phyloP scores from a whole-genome alignment of 2,329 filamentous ascomycete species.

The Alternaria sp. region DNA sequence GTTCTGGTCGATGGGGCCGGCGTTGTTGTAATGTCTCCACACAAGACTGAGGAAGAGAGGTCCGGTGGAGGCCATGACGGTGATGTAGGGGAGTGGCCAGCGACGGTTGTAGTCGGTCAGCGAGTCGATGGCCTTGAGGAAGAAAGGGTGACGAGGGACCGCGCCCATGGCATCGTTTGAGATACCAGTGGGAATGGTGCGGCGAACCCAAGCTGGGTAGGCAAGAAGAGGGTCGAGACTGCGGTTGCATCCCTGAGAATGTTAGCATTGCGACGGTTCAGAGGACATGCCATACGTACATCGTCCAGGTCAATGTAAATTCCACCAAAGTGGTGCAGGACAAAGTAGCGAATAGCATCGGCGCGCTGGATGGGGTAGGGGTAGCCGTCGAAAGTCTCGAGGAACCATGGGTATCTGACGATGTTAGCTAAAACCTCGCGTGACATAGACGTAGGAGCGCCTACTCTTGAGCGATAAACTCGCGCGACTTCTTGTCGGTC shows the following conservation, averaged over 20 bases:
- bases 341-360: constrained; percentile 80
- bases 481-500: constrained; percentile 72
- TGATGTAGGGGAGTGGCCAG: constrained; percentile 75
- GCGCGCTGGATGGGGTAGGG: constrained; percentile 77
- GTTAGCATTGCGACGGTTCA: constrained; percentile 5
- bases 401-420: constrained; percentile 72
- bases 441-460: constrained; percentile 5
- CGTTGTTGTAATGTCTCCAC: constrained; percentile 74
- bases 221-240: constrained; percentile 70
- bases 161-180: constrained; percentile 82
- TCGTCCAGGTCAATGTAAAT: constrained; percentile 83
- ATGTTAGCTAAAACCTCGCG: constrained; percentile 14
- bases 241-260: constrained; percentile 67
- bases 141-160: constrained; percentile 75
- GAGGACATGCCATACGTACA: constrained; percentile 46
- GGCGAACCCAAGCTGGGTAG: constrained; percentile 73
- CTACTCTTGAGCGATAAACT: constrained; percentile 71
- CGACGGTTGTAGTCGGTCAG: constrained; percentile 71
- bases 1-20: constrained; percentile 55
- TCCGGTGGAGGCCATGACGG: constrained; percentile 80
- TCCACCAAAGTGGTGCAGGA: constrained; percentile 77
- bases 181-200: constrained; percentile 77
- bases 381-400: constrained; percentile 76
- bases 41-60: constrained; percentile 77
- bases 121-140: constrained; percentile 70